A percentile compares a stretch with the other conserved stretches of the same genome.
phyloP scores from a whole-genome alignment of 2,329 filamentous ascomycete species.

The Lachnellula arida region DNA sequence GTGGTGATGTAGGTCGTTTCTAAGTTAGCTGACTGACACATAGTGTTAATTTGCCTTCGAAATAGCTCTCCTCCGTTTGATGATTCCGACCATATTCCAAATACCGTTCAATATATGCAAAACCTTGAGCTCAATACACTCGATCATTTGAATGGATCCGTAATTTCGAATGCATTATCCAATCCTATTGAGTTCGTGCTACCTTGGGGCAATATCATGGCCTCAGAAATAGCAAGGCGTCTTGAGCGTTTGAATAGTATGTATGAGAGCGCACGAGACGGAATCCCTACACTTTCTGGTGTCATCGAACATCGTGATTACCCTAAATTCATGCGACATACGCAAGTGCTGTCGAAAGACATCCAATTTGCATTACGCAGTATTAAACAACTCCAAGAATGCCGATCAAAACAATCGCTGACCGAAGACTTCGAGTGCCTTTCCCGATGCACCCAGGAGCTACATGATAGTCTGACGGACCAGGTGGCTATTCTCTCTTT shows the following conservation, averaged over 20 bases:
- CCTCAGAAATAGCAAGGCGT: neutral
- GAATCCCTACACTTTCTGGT: rapidly evolving
- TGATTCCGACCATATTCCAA: too few species aligned
- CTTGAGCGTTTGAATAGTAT: neutral
- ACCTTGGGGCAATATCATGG: neutral
- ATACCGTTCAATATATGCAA: too few species aligned
- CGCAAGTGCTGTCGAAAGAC: neutral
- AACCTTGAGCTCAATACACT: too few species aligned
- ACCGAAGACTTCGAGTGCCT: neutral
- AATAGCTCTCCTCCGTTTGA: too few species aligned
- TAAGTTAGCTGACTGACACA: too few species aligned
- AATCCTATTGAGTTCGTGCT: neutral
- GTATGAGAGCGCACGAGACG: neutral
- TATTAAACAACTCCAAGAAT: neutral
- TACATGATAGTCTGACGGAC: neutral
- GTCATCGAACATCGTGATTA: neutral
- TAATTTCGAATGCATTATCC: neutral
- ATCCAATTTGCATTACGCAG: neutral
- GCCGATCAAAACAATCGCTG: neutral
- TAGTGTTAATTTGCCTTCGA: too few species aligned
- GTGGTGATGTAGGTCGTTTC: too few species aligned
- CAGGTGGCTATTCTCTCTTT: neutral
- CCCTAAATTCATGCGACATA: neutral
- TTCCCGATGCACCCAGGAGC: neutral
- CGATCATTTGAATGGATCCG: neutral